These are phyloP conservation scores for Salvia miltiorrhiza DNA, from an alignment of 257 asterid species.

Conservation along the genomic window DNA sequence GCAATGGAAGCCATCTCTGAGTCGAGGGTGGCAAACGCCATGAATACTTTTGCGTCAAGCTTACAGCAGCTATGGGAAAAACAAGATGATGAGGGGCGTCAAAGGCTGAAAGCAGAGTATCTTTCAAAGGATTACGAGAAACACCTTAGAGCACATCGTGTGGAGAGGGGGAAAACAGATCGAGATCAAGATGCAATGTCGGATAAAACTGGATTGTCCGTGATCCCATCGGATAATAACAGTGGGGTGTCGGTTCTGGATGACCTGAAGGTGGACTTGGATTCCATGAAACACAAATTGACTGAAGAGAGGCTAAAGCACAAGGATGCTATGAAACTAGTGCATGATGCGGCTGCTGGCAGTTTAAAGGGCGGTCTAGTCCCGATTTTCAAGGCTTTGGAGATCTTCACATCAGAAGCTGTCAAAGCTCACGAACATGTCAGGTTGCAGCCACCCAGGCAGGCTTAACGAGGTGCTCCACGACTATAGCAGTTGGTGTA, in stretches of 20 bases:
- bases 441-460: conserved; percentile 41
- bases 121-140: conserved; percentile 58
- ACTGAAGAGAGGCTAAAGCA: conserved; percentile 78
- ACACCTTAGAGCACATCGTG: conserved; percentile 34
- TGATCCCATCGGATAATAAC: conserved; percentile 47
- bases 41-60: conserved; percentile 69
- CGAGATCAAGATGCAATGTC: conserved; percentile 39
- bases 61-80: conserved; percentile 73
- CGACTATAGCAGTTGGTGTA: no score
- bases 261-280: conserved; percentile 83
- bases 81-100: conserved; percentile 86
- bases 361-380: conserved; percentile 85
- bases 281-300: conserved; percentile 53
- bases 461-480: conserved; percentile 13
- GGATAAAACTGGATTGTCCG: conserved; percentile 38
- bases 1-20: conserved; percentile 83
- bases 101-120: conserved; percentile 70
- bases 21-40: conserved; percentile 63
- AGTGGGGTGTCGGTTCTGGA: conserved; percentile 58
- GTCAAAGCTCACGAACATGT: conserved; percentile 76
- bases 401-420: conserved; percentile 72
- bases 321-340: conserved; percentile 74
- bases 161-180: conserved; percentile 33
- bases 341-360: conserved; percentile 84
- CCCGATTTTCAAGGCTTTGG: conserved; percentile 91